Evolutionary conservation across 2,329 filamentous ascomycete genomes (phyloP).

Genomic region (Penicillium sp.): DNA sequence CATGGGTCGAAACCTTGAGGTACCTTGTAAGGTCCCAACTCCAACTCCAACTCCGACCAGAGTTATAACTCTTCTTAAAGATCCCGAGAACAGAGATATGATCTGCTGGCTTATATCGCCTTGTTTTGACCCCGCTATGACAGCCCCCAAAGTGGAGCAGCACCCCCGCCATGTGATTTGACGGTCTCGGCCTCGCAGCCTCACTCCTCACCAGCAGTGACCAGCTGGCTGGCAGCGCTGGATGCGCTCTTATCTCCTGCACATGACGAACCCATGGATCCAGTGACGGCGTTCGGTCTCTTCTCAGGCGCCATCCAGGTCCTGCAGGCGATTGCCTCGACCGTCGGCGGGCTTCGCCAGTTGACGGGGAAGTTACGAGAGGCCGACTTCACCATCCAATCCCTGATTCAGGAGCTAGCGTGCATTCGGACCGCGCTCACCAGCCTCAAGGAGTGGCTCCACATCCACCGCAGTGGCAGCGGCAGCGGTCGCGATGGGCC

Average conservation of each 20-base stretch:
- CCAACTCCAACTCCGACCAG: too few species aligned
- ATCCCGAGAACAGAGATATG: neutral
- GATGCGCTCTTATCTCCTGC: neutral
- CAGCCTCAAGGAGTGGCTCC: slow-evolving; percentile 40
- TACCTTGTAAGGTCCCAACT: too few species aligned
- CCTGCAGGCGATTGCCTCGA: slow-evolving; percentile 36
- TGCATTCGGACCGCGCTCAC: slow-evolving; percentile 41
- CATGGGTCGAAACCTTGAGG: too few species aligned
- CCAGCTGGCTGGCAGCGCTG: neutral
- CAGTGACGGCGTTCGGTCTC: slow-evolving; percentile 37
- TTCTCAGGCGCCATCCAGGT: slow-evolving; percentile 39
- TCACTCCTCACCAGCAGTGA: neutral
- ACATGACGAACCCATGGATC: slow-evolving; percentile 34
- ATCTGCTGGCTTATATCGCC: neutral
- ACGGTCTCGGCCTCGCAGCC: neutral
- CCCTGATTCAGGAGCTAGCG: slow-evolving; percentile 39
- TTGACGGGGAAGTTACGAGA: slow-evolving; percentile 39
- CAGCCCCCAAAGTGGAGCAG: neutral
- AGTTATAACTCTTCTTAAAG: too few species aligned
- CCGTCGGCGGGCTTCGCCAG: slow-evolving; percentile 34
- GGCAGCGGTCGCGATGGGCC: slow-evolving; percentile 26
- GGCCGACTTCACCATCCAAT: slow-evolving; percentile 42
- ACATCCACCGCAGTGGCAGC: slow-evolving; percentile 25
- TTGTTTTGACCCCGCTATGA: neutral
- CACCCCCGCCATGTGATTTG: slow-evolving; percentile 5